phyloP scores from a whole-genome alignment of 2,329 filamentous ascomycete genomes.

The Colletotrichum salicis region DNA sequence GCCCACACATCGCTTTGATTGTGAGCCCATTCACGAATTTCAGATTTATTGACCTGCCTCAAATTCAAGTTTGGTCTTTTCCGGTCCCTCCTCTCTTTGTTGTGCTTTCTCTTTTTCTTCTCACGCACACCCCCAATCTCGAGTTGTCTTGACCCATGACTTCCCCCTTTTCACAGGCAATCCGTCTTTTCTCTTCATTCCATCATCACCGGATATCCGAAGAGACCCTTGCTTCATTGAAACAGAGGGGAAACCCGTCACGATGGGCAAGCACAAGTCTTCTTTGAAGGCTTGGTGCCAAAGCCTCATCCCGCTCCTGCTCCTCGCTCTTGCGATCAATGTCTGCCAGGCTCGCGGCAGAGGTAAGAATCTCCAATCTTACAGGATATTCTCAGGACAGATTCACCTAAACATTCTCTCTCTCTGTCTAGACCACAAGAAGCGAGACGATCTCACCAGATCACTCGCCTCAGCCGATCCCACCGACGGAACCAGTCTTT shows the following conservation, averaged over 20 bases:
- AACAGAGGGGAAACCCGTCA: not conserved
- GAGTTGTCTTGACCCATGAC: not conserved
- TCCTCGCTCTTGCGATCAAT: not conserved
- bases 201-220: not conserved
- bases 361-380: not conserved
- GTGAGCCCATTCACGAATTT: not conserved
- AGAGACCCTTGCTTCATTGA: not conserved
- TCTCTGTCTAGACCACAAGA: not conserved
- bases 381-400: rapidly evolving
- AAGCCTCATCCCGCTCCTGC: not conserved
- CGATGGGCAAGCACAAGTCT: not conserved
- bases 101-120: not conserved
- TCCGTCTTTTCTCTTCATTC: not conserved
- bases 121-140: too few relatives aligned
- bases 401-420: not conserved
- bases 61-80: not conserved
- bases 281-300: not conserved
- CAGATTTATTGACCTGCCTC: not conserved
- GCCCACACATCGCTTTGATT: not conserved
- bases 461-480: not conserved
- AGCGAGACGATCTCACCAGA: not conserved
- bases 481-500: not conserved
- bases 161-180: not conserved
- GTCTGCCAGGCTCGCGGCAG: slow-evolving; percentile 1
- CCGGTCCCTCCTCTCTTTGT: not conserved